phyloP scores from a whole-genome alignment of 2,329 filamentous ascomycete species.

The Didymella pomorum region DNA sequence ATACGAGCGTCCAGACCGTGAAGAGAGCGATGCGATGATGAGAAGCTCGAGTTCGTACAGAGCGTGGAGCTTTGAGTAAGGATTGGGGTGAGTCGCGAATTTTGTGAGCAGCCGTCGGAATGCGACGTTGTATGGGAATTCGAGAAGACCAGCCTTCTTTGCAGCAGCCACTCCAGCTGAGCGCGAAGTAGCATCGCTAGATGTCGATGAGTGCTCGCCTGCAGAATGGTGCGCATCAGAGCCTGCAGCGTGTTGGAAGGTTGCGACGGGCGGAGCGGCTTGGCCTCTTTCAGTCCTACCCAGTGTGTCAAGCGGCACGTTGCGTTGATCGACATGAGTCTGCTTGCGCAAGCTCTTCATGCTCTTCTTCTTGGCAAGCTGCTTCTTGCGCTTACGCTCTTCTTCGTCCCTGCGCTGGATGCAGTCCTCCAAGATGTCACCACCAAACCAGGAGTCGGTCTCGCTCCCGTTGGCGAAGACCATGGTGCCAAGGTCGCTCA shows the following conservation, averaged over 20 bases:
- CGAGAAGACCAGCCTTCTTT: constrained; percentile 57
- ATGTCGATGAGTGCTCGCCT: constrained; percentile 56
- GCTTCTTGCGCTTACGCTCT: constrained; percentile 50
- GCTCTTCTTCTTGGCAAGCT: constrained; percentile 57
- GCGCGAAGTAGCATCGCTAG: constrained; percentile 55
- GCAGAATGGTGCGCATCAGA: constrained; percentile 53
- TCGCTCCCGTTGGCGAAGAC: constrained; percentile 91
- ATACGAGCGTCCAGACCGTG: constrained; percentile 59
- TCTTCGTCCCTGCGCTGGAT: constrained; percentile 53
- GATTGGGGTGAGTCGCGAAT: constrained; percentile 90
- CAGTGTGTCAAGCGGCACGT: constrained; percentile 53
- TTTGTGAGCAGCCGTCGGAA: constrained; percentile 82
- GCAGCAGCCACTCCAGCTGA: constrained; percentile 52
- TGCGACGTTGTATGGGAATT: constrained; percentile 82
- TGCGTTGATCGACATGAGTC: constrained; percentile 45
- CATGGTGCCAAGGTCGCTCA: constrained; percentile 88
- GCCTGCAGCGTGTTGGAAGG: constrained; percentile 52
- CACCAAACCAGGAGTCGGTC: constrained; percentile 85
- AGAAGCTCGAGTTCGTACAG: constrained; percentile 84
- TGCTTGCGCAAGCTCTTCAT: constrained; percentile 66
- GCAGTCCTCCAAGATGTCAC: constrained; percentile 62
- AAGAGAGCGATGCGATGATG: constrained; percentile 76
- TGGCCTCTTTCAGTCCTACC: constrained; percentile 53
- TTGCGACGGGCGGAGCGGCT: constrained; percentile 53
- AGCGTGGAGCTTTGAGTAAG: constrained; percentile 82